Evolutionary conservation across 495 filamentous ascomycete genomes (phyloP), one percentile per base, ranked within the genome.

Genomic region (Neurospora sp.): DNA sequence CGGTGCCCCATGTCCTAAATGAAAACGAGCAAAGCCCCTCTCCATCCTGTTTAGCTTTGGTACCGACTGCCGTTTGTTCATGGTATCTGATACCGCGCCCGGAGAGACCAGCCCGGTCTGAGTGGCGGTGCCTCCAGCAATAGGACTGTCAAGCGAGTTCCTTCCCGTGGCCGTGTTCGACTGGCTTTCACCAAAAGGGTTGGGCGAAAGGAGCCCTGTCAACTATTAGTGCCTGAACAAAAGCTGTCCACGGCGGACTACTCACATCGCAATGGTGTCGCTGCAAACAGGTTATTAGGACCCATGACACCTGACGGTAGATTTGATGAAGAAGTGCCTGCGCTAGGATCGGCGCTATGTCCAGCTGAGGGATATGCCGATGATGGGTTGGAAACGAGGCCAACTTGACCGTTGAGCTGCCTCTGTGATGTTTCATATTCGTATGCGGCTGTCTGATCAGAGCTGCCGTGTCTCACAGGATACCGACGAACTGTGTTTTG

Each of bases 21-120:
- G 77, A 43, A 76, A 76, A 17, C 77, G 77, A 17, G 77, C 76
- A 38, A 83, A 82, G 36, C 80, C 74, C 74, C 80, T 81, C 69
- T 81, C 76, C 34, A 82, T 70, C 7, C 75, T 79, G 19, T 76
- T 77, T 2, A 79, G 71, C 42, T 78, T 76, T 24, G 74, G 74
- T 54, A 78, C 80, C 70, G 77, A 72, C 48, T 74, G 70, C 74
- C 79, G 69, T 75, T 79, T 19, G 71, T 73, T 42, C 9, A 71
- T 62, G 39, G 75, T 77, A 69, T 78, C 74, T 2, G 77, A 77
- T 40, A 72, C 28, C 21, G 73, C 69, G 13, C 70, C 36, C 4
- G 69, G 45, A 5, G 72, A 69, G 3, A 39, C 24, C 4, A 54
- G 34, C 34, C 6, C 11, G 6, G 31, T 31, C 38, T 45, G 70